These are phyloP conservation scores for Talaromyces rugulosus DNA, from an alignment of 2,329 filamentous ascomycete genomes.

Conservation along the genomic window DNA sequence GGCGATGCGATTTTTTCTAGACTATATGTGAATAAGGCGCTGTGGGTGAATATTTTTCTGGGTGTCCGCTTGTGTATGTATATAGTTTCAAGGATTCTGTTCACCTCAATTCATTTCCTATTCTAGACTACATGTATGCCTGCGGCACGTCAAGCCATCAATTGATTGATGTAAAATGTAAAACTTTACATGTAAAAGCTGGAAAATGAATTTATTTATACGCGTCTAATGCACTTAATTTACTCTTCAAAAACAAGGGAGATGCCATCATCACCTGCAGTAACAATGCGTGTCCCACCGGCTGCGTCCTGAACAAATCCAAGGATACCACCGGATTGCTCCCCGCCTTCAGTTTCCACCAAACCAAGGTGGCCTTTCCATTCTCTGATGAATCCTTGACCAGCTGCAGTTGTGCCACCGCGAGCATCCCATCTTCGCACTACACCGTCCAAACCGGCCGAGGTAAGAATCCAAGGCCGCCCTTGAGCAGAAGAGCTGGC, in stretches of 20 bases:
- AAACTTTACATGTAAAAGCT: neutral
- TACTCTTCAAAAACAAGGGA: slow-evolving; percentile 44
- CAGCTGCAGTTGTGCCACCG: slow-evolving; percentile 62
- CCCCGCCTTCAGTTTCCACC: slow-evolving; percentile 55
- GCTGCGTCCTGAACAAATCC: slow-evolving; percentile 76
- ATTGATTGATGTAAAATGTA: neutral
- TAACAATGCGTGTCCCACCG: slow-evolving; percentile 71
- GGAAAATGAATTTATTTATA: neutral
- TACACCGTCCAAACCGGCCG: slow-evolving; percentile 87
- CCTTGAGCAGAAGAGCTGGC: slow-evolving; percentile 27
- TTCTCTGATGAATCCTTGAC: slow-evolving; percentile 71
- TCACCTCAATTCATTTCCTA: neutral
- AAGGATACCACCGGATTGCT: slow-evolving; percentile 77
- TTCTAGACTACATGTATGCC: neutral
- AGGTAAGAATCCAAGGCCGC: slow-evolving; percentile 70
- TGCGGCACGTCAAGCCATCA: neutral
- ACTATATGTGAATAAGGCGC: slow-evolving; percentile 16
- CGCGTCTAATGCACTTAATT: neutral
- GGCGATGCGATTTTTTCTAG: slow-evolving; percentile 4
- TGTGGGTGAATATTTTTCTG: slow-evolving; percentile 12
- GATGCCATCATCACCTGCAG: slow-evolving; percentile 77
- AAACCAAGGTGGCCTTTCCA: slow-evolving; percentile 73
- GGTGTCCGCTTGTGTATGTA: slow-evolving; percentile 14
- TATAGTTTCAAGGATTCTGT: slow-evolving; percentile 11
- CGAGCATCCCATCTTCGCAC: slow-evolving; percentile 81